These are phyloP conservation scores for Penicillium canariense DNA, from an alignment of 495 filamentous ascomycete genomes.

Conservation along the genomic window DNA sequence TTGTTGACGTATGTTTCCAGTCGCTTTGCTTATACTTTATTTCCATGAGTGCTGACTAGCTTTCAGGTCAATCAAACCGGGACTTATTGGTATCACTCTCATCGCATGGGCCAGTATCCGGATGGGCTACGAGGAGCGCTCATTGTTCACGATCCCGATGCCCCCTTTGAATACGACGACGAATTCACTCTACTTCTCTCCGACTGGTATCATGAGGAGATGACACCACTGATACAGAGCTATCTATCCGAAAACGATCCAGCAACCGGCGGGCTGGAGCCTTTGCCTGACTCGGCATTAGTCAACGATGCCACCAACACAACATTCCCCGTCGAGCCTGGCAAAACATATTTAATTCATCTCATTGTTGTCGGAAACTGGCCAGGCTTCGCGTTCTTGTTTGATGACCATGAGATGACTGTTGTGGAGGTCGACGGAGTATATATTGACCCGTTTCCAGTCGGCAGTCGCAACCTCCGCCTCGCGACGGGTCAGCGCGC, in stretches of 20 bases:
- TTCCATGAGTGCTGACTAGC: constrained; percentile 16
- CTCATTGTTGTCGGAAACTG: constrained; percentile 65
- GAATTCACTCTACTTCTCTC: constrained; percentile 61
- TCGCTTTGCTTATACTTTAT: neutral
- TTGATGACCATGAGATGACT: constrained; percentile 54
- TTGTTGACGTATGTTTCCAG: constrained; percentile 64
- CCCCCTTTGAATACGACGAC: constrained; percentile 65
- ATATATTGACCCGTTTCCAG: constrained; percentile 47
- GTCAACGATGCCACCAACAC: constrained; percentile 61
- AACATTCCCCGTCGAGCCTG: constrained; percentile 43
- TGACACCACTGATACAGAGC: constrained; percentile 51
- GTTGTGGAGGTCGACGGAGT: constrained; percentile 74
- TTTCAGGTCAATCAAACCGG: constrained; percentile 65
- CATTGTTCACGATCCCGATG: constrained; percentile 66
- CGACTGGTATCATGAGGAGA: constrained; percentile 64
- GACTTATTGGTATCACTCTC: constrained; percentile 86
- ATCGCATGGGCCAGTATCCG: constrained; percentile 68
- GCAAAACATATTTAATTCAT: constrained; percentile 62
- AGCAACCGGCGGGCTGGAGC: constrained; percentile 48
- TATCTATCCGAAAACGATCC: constrained; percentile 54
- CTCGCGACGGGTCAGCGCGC: constrained; percentile 69
- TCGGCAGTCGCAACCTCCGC: constrained; percentile 55
- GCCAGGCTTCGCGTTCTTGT: constrained; percentile 51
- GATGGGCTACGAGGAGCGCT: constrained; percentile 73
- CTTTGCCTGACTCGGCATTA: constrained; percentile 61